Evolutionary conservation across 1,139 yeast genomes (phyloP).

Genomic region (Yamadazyma buinensis): DNA sequence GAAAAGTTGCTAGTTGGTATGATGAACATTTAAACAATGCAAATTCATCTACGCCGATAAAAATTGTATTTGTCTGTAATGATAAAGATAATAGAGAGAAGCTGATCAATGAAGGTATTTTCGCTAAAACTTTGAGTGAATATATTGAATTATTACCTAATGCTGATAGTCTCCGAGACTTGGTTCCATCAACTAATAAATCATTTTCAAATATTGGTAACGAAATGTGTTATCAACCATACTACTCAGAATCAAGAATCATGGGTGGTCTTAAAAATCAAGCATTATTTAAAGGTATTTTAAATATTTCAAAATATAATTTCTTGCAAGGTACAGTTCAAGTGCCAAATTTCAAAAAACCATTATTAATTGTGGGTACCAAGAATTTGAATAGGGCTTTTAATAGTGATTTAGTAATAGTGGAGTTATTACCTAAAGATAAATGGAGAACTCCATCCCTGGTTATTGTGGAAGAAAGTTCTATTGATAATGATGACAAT

Average conservation of each 20-base stretch:
- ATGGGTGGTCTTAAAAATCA: constrained; percentile 91
- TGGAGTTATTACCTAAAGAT: constrained; percentile 79
- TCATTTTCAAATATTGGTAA: constrained; percentile 20
- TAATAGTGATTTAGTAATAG: constrained; percentile 87
- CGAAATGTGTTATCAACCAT: constrained; percentile 69
- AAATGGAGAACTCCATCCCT: constrained; percentile 89
- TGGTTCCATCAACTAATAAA: constrained; percentile 57
- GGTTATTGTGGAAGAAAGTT: constrained; percentile 72
- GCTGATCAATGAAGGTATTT: constrained; percentile 53
- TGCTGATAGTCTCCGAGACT: constrained; percentile 73
- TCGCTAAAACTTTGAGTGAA: constrained; percentile 54
- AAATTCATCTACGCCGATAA: constrained; percentile 35
- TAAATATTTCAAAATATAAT: constrained; percentile 81
- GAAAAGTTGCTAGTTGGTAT: constrained; percentile 74
- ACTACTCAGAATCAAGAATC: constrained; percentile 74
- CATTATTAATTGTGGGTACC: constrained; percentile 77
- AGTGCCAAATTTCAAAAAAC: constrained; percentile 72
- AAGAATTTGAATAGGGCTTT: constrained; percentile 86
- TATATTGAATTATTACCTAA: constrained; percentile 74
- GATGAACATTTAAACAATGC: constrained; percentile 51
- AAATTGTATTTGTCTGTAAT: constrained; percentile 67
- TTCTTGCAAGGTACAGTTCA: constrained; percentile 83
- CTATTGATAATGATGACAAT: constrained; percentile 56
- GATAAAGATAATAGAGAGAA: constrained; percentile 65
- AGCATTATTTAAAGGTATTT: constrained; percentile 78